Evolutionary conservation across 108 stramenopile species (phyloP), one percentile per base, ranked within the genome.

Genomic region (Cyclostephanos tholiformis): DNA sequence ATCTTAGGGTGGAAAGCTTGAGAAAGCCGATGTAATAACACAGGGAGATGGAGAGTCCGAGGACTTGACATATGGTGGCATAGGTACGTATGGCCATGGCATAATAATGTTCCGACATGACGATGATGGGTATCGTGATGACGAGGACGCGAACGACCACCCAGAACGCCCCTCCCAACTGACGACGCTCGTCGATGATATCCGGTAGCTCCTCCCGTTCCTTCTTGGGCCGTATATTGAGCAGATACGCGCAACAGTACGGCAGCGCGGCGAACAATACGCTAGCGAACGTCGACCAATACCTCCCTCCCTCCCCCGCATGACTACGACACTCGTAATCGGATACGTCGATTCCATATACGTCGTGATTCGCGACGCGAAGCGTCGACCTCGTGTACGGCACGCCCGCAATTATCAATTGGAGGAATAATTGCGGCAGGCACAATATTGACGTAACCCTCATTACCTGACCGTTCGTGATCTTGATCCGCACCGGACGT

Each of bases 221-320:
- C 11, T 10, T n/a, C 14, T 72, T 71, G 23, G 76, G 71, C 20
- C 76, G 70, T 5, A 72, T 7, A 56, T 77, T 77, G 41, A 77
- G 71, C 9, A 77, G 63, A 38, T 51, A 77, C 26, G 76, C 76
- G 9, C 39, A 65, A 10, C 39, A 5, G 52, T 27, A 72, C 26
- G 71, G 70, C 12, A 77, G 23, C 23, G 56, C 12, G 20, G 44
- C 71, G 41, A 77, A 65, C 23, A 72, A 11, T 6, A 65, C 44
- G 38, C 76, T 59, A 22, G 57, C 39, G 25, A 32, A 63, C 13
- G 72, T 32, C 22, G 36, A 13, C 75, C 75, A 70, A 1, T 69
- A 46, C 29, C 58, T 30, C n/a, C n/a, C n/a, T n/a, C n/a, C n/a
- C n/a, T n/a, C n/a, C 0, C 57, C 48, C 17, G 61, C 61, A 29